A percentile compares a stretch with the other conserved stretches of the same genome.
Evolutionary conservation across 805 yeast genomes (phyloP).

Genomic region (Lipomyces oligophaga): DNA sequence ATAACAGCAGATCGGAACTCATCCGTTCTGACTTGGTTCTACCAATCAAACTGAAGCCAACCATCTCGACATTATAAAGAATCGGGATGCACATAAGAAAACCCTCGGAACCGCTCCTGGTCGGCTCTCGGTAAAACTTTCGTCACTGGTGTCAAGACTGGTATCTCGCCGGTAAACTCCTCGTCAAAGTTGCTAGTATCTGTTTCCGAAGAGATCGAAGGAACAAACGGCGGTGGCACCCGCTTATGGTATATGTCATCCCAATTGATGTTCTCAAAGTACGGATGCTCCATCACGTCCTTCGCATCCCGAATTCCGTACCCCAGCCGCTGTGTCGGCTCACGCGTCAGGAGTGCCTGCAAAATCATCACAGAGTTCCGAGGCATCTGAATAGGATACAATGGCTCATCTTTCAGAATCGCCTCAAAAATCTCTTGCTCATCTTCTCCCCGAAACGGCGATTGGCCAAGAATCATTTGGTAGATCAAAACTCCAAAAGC

Average conservation of each 20-base stretch:
- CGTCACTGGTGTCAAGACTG: slow-evolving; percentile 72
- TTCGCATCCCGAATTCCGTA: slow-evolving; percentile 82
- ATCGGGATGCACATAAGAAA: slow-evolving; percentile 59
- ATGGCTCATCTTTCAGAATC: slow-evolving; percentile 90
- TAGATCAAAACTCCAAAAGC: slow-evolving; percentile 95
- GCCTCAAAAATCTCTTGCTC: slow-evolving; percentile 97
- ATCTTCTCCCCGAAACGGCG: slow-evolving; percentile 96
- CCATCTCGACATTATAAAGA: slow-evolving; percentile 2
- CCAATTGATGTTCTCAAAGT: slow-evolving; percentile 84
- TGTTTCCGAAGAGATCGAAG: slow-evolving; percentile 79
- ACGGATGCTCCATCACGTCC: slow-evolving; percentile 94
- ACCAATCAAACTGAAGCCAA: too few species aligned
- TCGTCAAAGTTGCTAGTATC: slow-evolving; percentile 92
- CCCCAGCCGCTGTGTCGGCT: slow-evolving; percentile 80
- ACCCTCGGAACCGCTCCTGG: slow-evolving; percentile 97
- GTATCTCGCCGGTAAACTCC: slow-evolving; percentile 54
- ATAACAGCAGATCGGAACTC: too few species aligned
- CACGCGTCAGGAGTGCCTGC: slow-evolving; percentile 86
- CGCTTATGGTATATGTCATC: slow-evolving; percentile 72
- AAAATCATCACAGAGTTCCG: slow-evolving; percentile 91
- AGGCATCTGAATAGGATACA: slow-evolving; percentile 96
- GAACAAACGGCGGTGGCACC: slow-evolving; percentile 84
- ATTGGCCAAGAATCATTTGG: slow-evolving; percentile 93
- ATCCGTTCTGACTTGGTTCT: too few species aligned
- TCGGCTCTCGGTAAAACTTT: slow-evolving; percentile 76